Percentiles rank a stretch among this genome's conserved stretches.
Evolutionary conservation across 2,329 filamentous ascomycete species (phyloP).

Genomic region (Ceratocystis alfenasii): DNA sequence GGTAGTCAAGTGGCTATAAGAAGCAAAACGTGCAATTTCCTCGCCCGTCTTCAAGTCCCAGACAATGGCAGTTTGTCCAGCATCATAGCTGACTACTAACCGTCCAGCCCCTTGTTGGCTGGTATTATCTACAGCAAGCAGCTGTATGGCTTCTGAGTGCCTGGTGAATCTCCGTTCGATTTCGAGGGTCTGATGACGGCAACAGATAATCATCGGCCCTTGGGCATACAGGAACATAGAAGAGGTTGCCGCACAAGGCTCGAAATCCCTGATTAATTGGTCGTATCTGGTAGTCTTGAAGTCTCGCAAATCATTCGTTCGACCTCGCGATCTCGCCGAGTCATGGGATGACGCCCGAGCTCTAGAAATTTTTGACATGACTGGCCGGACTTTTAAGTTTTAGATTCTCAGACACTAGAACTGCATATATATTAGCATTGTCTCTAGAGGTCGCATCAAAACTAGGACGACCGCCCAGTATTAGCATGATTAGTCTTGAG

Average conservation of each 20-base stretch:
- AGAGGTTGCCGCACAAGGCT: constrained; percentile 81
- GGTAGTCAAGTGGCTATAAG: constrained; percentile 73
- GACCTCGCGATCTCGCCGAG: constrained; percentile 18
- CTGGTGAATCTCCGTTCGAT: constrained; percentile 77
- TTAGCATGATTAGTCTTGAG: not conserved
- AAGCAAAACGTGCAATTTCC: constrained; percentile 82
- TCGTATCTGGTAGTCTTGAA: constrained; percentile 16
- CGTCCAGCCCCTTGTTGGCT: constrained; percentile 77
- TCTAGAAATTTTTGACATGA: constrained; percentile 17
- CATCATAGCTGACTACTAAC: constrained; percentile 86
- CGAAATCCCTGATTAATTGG: constrained; percentile 46
- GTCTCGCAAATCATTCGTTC: constrained; percentile 21
- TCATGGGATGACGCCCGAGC: constrained; percentile 17
- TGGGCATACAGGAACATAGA: constrained; percentile 84
- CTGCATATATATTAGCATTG: not conserved
- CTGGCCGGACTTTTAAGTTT: not conserved
- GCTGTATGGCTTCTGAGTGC: constrained; percentile 69
- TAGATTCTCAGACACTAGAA: not conserved
- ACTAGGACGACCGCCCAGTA: not conserved
- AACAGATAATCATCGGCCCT: constrained; percentile 68
- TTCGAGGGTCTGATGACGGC: constrained; percentile 83
- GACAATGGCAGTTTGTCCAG: constrained; percentile 80
- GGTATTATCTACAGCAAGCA: constrained; percentile 81
- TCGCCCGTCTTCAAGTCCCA: constrained; percentile 92
- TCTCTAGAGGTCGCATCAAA: not conserved